These are phyloP conservation scores for Sesbania bispinosa DNA, from an alignment of 306 rosid genomes.

Conservation along the genomic window DNA sequence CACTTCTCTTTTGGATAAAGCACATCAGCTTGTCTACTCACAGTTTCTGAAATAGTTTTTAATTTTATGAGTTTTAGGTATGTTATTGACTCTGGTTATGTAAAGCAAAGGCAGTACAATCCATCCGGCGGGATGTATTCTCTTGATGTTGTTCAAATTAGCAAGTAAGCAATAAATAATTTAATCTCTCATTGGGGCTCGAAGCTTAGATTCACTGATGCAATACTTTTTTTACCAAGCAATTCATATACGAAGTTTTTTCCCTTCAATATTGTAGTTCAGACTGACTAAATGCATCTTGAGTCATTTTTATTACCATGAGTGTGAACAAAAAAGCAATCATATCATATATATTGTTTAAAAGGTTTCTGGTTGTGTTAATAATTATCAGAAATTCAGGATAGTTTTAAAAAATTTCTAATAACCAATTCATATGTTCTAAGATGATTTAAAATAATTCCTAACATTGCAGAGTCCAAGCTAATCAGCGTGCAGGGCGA, in stretches of 20 bases:
- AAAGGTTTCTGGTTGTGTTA: constrained; percentile 13
- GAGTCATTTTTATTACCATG: neutral
- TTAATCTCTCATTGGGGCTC: constrained; percentile 11
- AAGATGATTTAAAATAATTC: constrained; percentile 1
- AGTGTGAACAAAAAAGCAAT: neutral
- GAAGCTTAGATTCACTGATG: constrained; percentile 13
- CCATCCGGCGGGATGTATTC: constrained; percentile 97
- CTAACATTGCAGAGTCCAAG: constrained; percentile 77
- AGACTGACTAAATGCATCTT: neutral
- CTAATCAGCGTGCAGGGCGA: constrained; percentile 93
- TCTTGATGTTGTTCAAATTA: constrained; percentile 91
- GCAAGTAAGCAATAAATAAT: constrained; percentile 65
- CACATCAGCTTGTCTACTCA: neutral
- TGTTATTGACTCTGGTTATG: constrained; percentile 96
- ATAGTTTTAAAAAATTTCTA: neutral
- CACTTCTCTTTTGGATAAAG: constrained; percentile 14
- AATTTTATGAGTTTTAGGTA: constrained; percentile 52
- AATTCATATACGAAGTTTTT: neutral
- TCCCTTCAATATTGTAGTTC: neutral
- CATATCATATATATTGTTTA: neutral
- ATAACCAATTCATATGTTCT: neutral
- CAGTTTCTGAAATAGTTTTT: constrained; percentile 13
- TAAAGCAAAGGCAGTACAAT: constrained; percentile 93
- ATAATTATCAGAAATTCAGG: constrained; percentile 1
- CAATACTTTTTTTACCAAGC: neutral